phyloP scores from a whole-genome alignment of 139 green algal genomes.

The Ettlia oleoabundans region DNA sequence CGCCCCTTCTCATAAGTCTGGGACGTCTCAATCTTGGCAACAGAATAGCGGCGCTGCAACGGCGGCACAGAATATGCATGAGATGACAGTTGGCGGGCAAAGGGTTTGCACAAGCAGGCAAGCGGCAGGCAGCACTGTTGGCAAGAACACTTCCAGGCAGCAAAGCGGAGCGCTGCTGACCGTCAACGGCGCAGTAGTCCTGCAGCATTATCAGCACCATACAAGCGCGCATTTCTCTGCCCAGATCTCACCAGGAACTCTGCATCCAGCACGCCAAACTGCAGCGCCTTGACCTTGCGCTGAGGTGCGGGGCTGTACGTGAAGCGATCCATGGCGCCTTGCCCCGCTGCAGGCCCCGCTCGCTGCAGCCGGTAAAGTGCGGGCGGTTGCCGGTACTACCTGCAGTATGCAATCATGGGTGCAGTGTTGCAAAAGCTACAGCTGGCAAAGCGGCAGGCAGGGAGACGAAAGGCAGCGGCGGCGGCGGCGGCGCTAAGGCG shows the following conservation, averaged over 20 bases:
- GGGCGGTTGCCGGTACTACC: too few species aligned
- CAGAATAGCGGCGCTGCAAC: slow-evolving; percentile 86
- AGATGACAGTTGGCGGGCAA: too few species aligned
- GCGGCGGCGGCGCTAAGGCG: neutral
- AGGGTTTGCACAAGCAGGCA: too few species aligned
- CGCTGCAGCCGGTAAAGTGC: too few species aligned
- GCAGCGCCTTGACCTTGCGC: slow-evolving; percentile 83
- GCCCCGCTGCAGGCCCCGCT: too few species aligned
- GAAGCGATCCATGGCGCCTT: slow-evolving; percentile 36
- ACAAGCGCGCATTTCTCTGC: too few species aligned
- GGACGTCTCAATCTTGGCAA: slow-evolving; percentile 81
- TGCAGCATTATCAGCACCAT: neutral
- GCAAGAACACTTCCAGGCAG: too few species aligned
- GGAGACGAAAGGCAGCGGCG: neutral
- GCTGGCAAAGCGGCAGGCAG: neutral
- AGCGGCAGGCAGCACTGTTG: too few species aligned
- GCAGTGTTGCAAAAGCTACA: too few species aligned
- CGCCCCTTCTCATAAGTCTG: slow-evolving; percentile 94
- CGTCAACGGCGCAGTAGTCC: neutral
- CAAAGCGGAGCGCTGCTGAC: too few species aligned
- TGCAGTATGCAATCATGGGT: too few species aligned
- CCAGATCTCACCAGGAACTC: slow-evolving; percentile 92
- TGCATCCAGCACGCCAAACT: slow-evolving; percentile 95
- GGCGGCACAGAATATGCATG: neutral
- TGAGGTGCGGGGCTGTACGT: slow-evolving; percentile 44